Evolutionary conservation across 1,284 basidiomycete genomes (phyloP), one percentile per base, ranked within the genome.

Genomic region (Neolentinus lepideus): DNA sequence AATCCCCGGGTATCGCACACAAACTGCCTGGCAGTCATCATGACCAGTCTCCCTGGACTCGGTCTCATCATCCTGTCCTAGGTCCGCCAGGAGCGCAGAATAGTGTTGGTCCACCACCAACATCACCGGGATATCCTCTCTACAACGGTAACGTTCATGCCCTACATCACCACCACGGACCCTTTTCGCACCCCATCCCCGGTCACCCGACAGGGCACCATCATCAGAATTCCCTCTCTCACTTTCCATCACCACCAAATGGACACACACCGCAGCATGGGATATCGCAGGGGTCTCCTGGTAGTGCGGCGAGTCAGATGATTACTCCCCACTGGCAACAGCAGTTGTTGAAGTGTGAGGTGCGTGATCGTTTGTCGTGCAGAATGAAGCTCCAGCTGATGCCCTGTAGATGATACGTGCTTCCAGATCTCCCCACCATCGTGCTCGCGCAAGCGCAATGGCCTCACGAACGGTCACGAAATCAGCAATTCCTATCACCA

Each of bases 401-500:
- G 51, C 53, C 57, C 55, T 19, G 54, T 59, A 91, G 87, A 83
- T 88, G 77, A 80, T 85, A 59, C 84, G 89, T 61, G 81, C 84
- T 19, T 85, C 85, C 35, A 80, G 85, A 60, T 87, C 85, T 3
- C 87, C 88, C 0, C 88, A 90, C 65, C 88, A 90, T 64, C 82
- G 90, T 58, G 90, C 90, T 24, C 79, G 88, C 50, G 83, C 86
- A 31, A 90, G 81, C 62, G 88, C 88, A 54, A 84, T 91, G 78
- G 87, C 89, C 45, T 85, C 87, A 29, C 80, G 90, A 52, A 85
- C 85, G 10, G 79, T 88, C 56, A 74, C 85, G 38, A 92, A 90
- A 72, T 80, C 87, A 33, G 87, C 88, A 35, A 90, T 92, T 61
- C 81, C 88, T 36, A 92, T 92, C 68, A 90, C 88, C 55, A 90